Evolutionary conservation across 805 yeast genomes (phyloP).

Genomic region (Yamadazyma kitorensis): DNA sequence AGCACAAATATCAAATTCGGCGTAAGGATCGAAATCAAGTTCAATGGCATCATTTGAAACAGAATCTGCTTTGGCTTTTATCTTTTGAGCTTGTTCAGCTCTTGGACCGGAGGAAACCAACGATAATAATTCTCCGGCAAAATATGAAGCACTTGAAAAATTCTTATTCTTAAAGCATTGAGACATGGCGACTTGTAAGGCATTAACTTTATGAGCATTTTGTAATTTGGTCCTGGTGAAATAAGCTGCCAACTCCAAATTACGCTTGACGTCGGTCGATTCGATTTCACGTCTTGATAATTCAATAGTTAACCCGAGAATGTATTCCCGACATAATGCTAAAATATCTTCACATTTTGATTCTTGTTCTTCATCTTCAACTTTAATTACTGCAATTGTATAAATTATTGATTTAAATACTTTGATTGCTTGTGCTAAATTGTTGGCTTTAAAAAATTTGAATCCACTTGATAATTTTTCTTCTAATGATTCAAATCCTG

Average conservation of each 20-base stretch:
- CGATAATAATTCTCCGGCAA: slow-evolving; percentile 80
- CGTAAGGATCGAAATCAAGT: slow-evolving; percentile 88
- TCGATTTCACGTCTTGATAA: slow-evolving; percentile 81
- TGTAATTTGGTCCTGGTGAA: slow-evolving; percentile 84
- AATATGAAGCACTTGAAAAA: slow-evolving; percentile 82
- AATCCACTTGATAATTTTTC: slow-evolving; percentile 68
- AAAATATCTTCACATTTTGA: slow-evolving; percentile 69
- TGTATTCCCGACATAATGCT: slow-evolving; percentile 80
- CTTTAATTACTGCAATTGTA: slow-evolving; percentile 68
- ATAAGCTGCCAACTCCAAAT: slow-evolving; percentile 92
- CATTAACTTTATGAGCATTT: slow-evolving; percentile 79
- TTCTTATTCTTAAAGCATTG: slow-evolving; percentile 88
- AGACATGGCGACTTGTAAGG: slow-evolving; percentile 92
- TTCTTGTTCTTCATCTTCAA: slow-evolving; percentile 71
- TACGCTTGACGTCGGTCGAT: slow-evolving; percentile 70
- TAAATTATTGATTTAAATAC: slow-evolving; percentile 79
- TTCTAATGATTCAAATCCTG: slow-evolving; percentile 69
- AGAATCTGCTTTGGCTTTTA: slow-evolving; percentile 76
- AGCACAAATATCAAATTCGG: slow-evolving; percentile 88
- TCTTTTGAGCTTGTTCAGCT: slow-evolving; percentile 84
- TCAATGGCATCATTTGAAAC: slow-evolving; percentile 83
- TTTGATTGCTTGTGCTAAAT: slow-evolving; percentile 75
- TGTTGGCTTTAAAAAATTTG: slow-evolving; percentile 78
- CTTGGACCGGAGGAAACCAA: slow-evolving; percentile 71
- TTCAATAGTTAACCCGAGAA: slow-evolving; percentile 89